These are phyloP conservation scores for Atkinsonella hypoxylon DNA, from an alignment of 2,329 filamentous ascomycete species.

Conservation along the genomic window DNA sequence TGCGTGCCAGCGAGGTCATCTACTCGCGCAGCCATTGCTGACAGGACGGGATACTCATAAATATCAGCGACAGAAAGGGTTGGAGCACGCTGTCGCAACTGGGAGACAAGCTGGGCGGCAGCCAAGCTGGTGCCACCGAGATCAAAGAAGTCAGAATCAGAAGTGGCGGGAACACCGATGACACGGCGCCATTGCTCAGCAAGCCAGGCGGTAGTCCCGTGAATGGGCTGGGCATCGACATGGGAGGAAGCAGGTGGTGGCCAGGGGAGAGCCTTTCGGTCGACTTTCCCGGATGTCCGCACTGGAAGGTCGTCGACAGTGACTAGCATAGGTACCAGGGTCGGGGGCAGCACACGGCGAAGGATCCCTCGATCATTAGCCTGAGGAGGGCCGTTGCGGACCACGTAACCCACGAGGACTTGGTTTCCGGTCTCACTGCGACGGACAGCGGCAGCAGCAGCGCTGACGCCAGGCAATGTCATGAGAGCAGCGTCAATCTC, in stretches of 20 bases:
- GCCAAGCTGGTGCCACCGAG: conserved; percentile 13
- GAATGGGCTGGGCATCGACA: conserved; percentile 3
- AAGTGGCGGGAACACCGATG: conserved; percentile 8
- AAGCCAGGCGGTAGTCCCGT: conserved; percentile 11
- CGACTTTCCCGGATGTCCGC: conserved; percentile 13
- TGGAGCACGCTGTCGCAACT: conserved; percentile 10
- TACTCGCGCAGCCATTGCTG: conserved; percentile 9
- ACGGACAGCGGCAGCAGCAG: conserved; percentile 9
- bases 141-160: conserved; percentile 11
- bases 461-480: conserved; percentile 11
- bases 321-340: conserved; percentile 12
- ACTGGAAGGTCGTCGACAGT: conserved; percentile 10
- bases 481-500: conserved; percentile 15
- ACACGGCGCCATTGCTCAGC: conserved; percentile 12
- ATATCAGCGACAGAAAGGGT: conserved; percentile 13
- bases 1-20: conserved; percentile 8
- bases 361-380: conserved; percentile 5
- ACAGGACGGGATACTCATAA: conserved; percentile 11
- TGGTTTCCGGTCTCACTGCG: conserved; percentile 11
- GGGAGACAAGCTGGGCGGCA: conserved; percentile 13
- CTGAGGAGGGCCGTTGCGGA: not conserved
- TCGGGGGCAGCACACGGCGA: conserved; percentile 8
- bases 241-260: conserved; percentile 6
- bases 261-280: conserved; percentile 12
- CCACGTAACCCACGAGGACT: conserved; percentile 12